Base-by-base conservation (phyloP, 2,329 filamentous ascomycete genomes). In the Lachnum nothofagi region DNA sequence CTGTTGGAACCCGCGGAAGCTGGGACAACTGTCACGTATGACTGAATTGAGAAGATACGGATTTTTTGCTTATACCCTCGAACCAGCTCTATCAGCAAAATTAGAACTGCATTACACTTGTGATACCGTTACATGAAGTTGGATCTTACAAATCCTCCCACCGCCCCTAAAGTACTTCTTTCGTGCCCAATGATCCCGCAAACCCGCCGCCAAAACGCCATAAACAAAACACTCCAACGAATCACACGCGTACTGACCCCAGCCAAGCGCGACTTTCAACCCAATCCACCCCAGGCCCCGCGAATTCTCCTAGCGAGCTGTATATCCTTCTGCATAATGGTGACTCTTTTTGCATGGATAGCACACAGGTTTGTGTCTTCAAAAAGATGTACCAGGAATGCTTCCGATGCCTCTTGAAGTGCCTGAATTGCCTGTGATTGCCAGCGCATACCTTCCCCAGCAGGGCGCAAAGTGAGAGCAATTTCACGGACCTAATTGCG, bases 301-400 rank as follows among this genome's bases (percentile, higher is more conserved):
- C 87, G 76, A 70, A 91, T 90, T 58, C 87, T 74, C 62, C 87
- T 75, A 17, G 91, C 91, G 52, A 97, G 79, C 72, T 96, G 91
- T 62, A 98, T 95, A 70, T 97, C 93, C 73, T 95, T 95, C 70
- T 93, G 90, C 88, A 95, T 91, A 62, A 96, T 95, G 33, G 91
- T 97, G 45, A 97, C 90, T 67, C 91, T 79, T 74, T 95, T 96
- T 54, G 91, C 93, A 71, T 97, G 91, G 61, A 97, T 91, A 55
- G 91, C 93, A 72, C 91, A 96, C 35, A 97, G 79, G 72, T 97
- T 96, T 57, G 88, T 88, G 70, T 95, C 89, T 68, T 96, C 91
- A 65, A 97, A 96, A n/a, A 97, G 75, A 65, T 95, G 91, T 51
- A 97, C 87, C 60, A 97, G 78, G 70, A 95, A 97, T 4, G 91